phyloP scores from a whole-genome alignment of 2,329 filamentous ascomycete species.

The Coniella vitis region DNA sequence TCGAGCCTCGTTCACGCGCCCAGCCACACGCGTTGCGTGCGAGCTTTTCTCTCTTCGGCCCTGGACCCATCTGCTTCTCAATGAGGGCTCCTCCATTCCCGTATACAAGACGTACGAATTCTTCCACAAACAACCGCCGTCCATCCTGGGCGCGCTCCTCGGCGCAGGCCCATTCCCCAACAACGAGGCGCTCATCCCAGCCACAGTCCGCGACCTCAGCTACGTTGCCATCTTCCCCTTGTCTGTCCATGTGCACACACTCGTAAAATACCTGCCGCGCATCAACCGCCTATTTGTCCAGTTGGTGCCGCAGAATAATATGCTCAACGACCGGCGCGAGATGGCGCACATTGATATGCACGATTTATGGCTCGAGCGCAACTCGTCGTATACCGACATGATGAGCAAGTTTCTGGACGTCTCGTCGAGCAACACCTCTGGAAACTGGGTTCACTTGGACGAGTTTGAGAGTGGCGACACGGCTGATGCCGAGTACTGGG shows the following conservation, averaged over 20 bases:
- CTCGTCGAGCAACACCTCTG: background rate
- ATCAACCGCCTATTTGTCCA: constrained; percentile 50
- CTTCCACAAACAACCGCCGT: constrained; percentile 57
- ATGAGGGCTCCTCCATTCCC: constrained; percentile 68
- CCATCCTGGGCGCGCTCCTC: constrained; percentile 49
- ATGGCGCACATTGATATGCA: constrained; percentile 33
- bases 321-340: constrained; percentile 29
- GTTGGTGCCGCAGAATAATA: constrained; percentile 30
- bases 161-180: constrained; percentile 33
- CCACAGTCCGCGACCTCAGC: constrained; percentile 40
- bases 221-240: constrained; percentile 66
- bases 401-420: constrained; percentile 32
- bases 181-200: constrained; percentile 30
- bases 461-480: constrained; percentile 45
- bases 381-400: constrained; percentile 42
- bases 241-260: constrained; percentile 48
- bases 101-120: constrained; percentile 68
- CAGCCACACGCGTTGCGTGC: constrained; percentile 21
- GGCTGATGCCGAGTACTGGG: constrained; percentile 39
- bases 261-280: constrained; percentile 40
- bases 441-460: constrained; percentile 36
- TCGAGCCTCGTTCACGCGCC: constrained; percentile 1
- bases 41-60: constrained; percentile 50
- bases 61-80: constrained; percentile 61
- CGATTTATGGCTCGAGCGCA: constrained; percentile 48